Evolutionary conservation across 2,329 filamentous ascomycete species (phyloP).

Genomic region (Ophiostoma tasmaniense): DNA sequence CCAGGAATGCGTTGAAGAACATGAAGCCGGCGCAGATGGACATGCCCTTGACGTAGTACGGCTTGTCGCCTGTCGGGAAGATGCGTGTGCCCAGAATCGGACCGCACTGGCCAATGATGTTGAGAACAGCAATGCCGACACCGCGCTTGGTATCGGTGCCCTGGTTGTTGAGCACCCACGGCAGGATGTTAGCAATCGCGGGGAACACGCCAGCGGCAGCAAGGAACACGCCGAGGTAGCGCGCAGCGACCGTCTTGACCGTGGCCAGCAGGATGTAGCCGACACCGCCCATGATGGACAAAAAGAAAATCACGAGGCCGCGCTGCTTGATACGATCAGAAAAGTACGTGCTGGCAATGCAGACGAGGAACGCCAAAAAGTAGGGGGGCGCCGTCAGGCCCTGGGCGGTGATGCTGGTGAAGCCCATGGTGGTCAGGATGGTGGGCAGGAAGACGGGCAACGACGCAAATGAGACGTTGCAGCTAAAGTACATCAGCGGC

Average conservation of each 20-base stretch:
- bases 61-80: conserved; percentile 40
- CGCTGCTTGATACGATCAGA: conserved; percentile 60
- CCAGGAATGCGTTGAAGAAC: conserved; percentile 33
- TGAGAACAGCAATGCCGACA: conserved; percentile 53
- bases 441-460: conserved; percentile 57
- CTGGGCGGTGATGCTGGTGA: conserved; percentile 57
- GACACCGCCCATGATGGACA: conserved; percentile 48
- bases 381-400: conserved; percentile 65
- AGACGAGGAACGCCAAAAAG: conserved; percentile 56
- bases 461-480: conserved; percentile 29
- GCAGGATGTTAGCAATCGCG: conserved; percentile 58
- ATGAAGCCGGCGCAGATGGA: conserved; percentile 33
- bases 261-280: conserved; percentile 60
- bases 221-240: conserved; percentile 42
- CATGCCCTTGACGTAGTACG: conserved; percentile 34
- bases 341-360: conserved; percentile 51
- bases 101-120: conserved; percentile 53
- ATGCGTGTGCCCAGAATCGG: conserved; percentile 55
- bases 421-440: conserved; percentile 59
- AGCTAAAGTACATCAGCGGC: conserved; percentile 32
- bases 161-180: conserved; percentile 64
- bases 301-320: conserved; percentile 47
- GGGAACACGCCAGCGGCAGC: conserved; percentile 48
- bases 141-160: conserved; percentile 58
- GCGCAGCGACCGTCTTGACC: conserved; percentile 34